Evolutionary conservation across 1,284 basidiomycete species (phyloP).

Genomic region (Puccinia novopanici): DNA sequence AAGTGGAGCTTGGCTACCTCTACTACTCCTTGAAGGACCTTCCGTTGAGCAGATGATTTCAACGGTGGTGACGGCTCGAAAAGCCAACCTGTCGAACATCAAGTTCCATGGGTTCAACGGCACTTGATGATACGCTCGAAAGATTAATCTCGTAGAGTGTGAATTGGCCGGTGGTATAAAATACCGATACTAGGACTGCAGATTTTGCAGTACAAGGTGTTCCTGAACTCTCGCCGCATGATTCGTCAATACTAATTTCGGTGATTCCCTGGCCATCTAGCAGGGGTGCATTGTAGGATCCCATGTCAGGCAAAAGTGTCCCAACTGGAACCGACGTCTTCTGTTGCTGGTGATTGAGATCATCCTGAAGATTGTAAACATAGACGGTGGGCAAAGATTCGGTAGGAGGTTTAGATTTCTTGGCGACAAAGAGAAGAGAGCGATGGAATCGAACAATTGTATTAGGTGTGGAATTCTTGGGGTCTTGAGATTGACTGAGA

Average conservation of each 20-base stretch:
- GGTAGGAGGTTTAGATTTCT: background rate
- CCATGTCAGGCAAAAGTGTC: background rate
- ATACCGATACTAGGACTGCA: slow-evolving; percentile 13
- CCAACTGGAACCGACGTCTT: slow-evolving; percentile 11
- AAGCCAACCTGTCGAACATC: slow-evolving; percentile 23
- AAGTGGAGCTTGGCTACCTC: slow-evolving; percentile 29
- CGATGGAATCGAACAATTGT: slow-evolving; percentile 42
- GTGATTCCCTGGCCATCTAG: slow-evolving; percentile 11
- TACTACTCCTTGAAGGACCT: slow-evolving; percentile 3
- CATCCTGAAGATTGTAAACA: slow-evolving; percentile 34
- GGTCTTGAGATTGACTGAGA: slow-evolving; percentile 4
- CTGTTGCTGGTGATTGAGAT: background rate
- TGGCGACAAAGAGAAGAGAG: slow-evolving; percentile 20
- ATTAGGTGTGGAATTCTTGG: background rate
- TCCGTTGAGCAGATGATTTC: background rate
- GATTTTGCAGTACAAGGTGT: background rate
- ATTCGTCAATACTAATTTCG: slow-evolving; percentile 43
- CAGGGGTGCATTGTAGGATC: background rate
- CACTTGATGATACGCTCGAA: background rate
- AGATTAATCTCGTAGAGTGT: slow-evolving; percentile 18
- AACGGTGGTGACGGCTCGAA: background rate
- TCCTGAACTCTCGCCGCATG: background rate
- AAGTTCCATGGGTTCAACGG: background rate
- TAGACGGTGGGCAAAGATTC: slow-evolving; percentile 8
- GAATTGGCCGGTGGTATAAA: slow-evolving; percentile 33